Conservation (phyloP, 2,329 filamentous ascomycete species). For the Paraphaeosphaeria sporulosa region DNA sequence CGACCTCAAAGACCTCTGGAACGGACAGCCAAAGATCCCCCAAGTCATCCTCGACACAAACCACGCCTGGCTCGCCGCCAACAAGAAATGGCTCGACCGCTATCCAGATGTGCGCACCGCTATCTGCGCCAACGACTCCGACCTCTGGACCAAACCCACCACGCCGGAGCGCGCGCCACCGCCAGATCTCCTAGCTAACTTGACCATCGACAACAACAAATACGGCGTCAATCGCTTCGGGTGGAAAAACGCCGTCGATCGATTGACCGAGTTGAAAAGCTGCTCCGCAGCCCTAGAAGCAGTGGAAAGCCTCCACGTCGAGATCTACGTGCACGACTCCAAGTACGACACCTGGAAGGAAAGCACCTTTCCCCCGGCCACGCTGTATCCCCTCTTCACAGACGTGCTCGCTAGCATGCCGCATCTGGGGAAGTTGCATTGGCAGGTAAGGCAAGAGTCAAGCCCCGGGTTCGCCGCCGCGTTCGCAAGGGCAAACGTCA, state of each 20-base stretch:
- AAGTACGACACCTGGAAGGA: neutral
- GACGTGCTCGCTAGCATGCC: slow-evolving; percentile 8
- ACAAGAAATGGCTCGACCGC: slow-evolving; percentile 3
- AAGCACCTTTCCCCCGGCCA: neutral
- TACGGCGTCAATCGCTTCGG: neutral
- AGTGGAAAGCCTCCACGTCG: slow-evolving; percentile 9
- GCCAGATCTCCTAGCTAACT: slow-evolving; percentile 4
- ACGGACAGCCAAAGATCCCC: neutral
- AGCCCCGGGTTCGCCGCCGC: neutral
- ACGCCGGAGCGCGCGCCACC: slow-evolving; percentile 6
- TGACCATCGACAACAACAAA: slow-evolving; percentile 15
- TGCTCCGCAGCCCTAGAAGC: slow-evolving; percentile 16
- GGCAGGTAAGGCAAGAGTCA: neutral
- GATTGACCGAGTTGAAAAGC: slow-evolving; percentile 11
- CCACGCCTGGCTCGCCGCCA: slow-evolving; percentile 1
- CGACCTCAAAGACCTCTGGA: neutral
- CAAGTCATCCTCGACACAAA: slow-evolving; percentile 4
- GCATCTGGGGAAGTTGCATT: slow-evolving; percentile 7
- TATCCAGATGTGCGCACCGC: neutral
- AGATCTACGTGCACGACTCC: slow-evolving; percentile 1
- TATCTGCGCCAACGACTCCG: neutral
- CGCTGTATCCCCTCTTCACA: slow-evolving; percentile 2
- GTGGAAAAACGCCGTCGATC: slow-evolving; percentile 9
- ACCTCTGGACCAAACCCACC: neutral
- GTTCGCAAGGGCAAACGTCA: slow-evolving; percentile 6